Conservation (phyloP, 345 rosid species). For the Populus simonii region DNA sequence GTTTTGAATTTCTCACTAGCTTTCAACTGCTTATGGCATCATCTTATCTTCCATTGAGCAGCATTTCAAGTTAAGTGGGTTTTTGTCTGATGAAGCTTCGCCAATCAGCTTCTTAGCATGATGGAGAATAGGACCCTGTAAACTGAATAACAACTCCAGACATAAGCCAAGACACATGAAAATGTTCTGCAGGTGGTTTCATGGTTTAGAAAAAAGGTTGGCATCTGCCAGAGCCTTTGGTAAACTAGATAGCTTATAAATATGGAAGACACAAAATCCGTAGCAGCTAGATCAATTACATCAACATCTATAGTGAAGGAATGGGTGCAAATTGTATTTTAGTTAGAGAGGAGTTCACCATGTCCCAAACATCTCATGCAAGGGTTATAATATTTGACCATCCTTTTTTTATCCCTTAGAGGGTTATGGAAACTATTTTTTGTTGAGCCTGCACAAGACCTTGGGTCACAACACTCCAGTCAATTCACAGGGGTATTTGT, state of each 20-base stretch:
- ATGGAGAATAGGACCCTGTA: slow-evolving; percentile 37
- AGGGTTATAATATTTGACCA: no score
- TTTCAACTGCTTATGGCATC: slow-evolving; percentile 40
- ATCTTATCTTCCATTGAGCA: slow-evolving; percentile 32
- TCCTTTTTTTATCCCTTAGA: no score
- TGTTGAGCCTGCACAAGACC: no score
- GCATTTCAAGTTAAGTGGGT: slow-evolving; percentile 33
- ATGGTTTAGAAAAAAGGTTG: not conserved
- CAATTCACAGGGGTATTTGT: no score
- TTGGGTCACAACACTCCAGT: no score
- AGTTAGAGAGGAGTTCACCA: no score
- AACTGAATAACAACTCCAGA: slow-evolving; percentile 6
- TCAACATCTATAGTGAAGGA: not conserved
- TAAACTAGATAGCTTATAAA: not conserved
- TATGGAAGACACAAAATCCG: not conserved
- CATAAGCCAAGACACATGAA: not conserved
- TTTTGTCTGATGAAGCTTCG: slow-evolving; percentile 39
- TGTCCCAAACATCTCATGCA: no score
- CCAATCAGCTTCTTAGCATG: slow-evolving; percentile 39
- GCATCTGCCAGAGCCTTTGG: not conserved
- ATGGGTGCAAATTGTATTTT: no score
- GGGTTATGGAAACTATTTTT: no score
- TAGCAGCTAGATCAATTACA: not conserved
- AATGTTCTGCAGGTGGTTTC: not conserved
- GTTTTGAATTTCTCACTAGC: slow-evolving; percentile 38